Evolutionary conservation across 2,329 filamentous ascomycete genomes (phyloP).

Genomic region (Diaporthe velutina): DNA sequence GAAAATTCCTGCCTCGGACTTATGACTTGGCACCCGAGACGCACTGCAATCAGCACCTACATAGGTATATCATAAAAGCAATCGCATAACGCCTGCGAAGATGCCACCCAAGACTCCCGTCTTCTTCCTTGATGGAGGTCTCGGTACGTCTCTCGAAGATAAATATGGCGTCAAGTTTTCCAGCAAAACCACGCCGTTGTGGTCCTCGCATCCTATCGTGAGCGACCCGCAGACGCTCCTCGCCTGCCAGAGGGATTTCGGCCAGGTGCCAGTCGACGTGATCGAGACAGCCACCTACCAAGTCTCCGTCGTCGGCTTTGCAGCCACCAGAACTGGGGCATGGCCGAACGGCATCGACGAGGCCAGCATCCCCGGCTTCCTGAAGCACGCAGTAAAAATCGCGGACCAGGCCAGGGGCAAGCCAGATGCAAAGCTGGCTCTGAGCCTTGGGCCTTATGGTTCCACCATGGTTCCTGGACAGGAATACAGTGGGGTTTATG

Average conservation of each 20-base stretch:
- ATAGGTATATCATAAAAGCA: neutral
- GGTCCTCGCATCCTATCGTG: conserved; percentile 77
- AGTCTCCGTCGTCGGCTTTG: conserved; percentile 68
- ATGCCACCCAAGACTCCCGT: conserved; percentile 46
- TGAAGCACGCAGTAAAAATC: conserved; percentile 60
- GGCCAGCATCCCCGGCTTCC: conserved; percentile 54
- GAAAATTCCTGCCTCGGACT: conserved; percentile 17
- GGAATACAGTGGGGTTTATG: conserved; percentile 75
- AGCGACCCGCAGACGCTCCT: conserved; percentile 63
- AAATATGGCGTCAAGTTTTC: conserved; percentile 66
- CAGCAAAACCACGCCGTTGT: conserved; percentile 67
- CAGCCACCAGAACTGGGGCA: conserved; percentile 57
- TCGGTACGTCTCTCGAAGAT: conserved; percentile 76
- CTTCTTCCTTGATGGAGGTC: conserved; percentile 73
- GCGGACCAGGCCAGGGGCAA: conserved; percentile 51
- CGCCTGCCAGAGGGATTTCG: conserved; percentile 69
- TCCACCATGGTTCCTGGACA: conserved; percentile 75
- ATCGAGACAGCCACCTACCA: conserved; percentile 79
- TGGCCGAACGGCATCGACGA: conserved; percentile 59
- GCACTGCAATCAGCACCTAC: neutral
- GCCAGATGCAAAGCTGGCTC: conserved; percentile 57
- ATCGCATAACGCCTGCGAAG: neutral
- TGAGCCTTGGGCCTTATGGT: conserved; percentile 76
- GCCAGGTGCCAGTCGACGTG: conserved; percentile 69
- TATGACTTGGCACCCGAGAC: neutral